Conservation (phyloP, 2,329 filamentous ascomycete species). For the Ceratocystis ficicola region DNA sequence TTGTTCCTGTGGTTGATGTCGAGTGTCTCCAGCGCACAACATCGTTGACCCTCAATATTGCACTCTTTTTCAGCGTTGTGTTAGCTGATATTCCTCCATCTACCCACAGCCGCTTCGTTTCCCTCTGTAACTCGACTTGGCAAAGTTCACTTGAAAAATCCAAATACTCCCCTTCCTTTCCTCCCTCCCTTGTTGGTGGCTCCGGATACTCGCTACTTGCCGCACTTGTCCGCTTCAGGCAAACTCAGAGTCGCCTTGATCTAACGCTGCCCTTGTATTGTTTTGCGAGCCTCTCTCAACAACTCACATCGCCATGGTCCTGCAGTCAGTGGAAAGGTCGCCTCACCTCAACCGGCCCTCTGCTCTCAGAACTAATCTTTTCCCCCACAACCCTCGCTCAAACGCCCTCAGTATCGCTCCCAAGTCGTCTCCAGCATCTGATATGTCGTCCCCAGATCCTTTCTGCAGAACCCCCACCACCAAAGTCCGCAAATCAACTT, state of each 20-base stretch:
- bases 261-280: neutral
- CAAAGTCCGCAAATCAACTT: neutral
- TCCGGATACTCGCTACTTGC: neutral
- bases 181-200: neutral
- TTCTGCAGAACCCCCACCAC: neutral
- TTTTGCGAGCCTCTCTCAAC: neutral
- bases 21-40: neutral
- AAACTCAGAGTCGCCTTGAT: neutral
- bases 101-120: neutral
- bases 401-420: neutral
- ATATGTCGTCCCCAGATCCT: neutral
- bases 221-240: neutral
- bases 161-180: neutral
- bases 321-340: constrained; percentile 3
- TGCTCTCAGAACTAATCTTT: neutral
- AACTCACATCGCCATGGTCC: neutral
- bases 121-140: neutral
- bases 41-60: neutral
- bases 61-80: no score
- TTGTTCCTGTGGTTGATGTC: neutral
- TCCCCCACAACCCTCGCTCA: neutral
- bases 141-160: neutral
- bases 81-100: neutral
- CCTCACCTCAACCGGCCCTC: constrained; percentile 6
- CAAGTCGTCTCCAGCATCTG: neutral